Evolutionary conservation across 140 eudicot species (phyloP).

Genomic region (Erigeron philadelphicus): DNA sequence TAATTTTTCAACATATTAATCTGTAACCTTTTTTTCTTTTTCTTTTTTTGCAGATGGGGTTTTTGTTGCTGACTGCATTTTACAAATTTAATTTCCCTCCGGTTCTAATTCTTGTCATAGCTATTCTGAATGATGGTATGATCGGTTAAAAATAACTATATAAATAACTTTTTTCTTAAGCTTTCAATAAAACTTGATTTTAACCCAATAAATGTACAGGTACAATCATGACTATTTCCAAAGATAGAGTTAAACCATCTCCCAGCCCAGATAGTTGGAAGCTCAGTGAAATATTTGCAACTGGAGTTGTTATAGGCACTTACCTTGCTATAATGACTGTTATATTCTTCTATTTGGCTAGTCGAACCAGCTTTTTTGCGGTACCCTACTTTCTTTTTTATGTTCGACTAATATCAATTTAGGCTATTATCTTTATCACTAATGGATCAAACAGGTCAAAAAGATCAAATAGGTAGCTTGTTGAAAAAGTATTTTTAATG

Average conservation of each 20-base stretch:
- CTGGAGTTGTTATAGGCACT: constrained; percentile 58
- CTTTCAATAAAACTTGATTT: background rate
- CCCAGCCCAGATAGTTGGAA: constrained; percentile 73
- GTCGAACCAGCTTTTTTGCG: constrained; percentile 53
- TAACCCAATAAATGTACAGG: constrained; percentile 32
- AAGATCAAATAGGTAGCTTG: no score
- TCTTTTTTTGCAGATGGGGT: constrained; percentile 59
- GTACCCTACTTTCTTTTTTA: constrained; percentile 21
- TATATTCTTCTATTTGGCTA: constrained; percentile 47
- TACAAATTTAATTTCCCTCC: constrained; percentile 68
- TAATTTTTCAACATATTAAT: background rate
- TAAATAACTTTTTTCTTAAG: background rate
- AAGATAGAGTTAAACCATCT: constrained; percentile 73
- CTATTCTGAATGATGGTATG: constrained; percentile 66
- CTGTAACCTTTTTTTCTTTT: constrained; percentile 4
- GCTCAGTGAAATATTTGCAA: constrained; percentile 65
- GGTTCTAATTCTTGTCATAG: constrained; percentile 63
- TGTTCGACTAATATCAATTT: background rate
- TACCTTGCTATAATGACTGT: constrained; percentile 67
- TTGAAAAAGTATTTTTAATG: no score
- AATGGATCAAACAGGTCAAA: no score
- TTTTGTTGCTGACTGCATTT: constrained; percentile 53
- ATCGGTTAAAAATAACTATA: background rate
- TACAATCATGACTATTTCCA: constrained; percentile 70
- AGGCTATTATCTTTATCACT: no score